These are phyloP conservation scores for Herpotrichia juniperi DNA, from an alignment of 2,329 filamentous ascomycete genomes.

Conservation along the genomic window DNA sequence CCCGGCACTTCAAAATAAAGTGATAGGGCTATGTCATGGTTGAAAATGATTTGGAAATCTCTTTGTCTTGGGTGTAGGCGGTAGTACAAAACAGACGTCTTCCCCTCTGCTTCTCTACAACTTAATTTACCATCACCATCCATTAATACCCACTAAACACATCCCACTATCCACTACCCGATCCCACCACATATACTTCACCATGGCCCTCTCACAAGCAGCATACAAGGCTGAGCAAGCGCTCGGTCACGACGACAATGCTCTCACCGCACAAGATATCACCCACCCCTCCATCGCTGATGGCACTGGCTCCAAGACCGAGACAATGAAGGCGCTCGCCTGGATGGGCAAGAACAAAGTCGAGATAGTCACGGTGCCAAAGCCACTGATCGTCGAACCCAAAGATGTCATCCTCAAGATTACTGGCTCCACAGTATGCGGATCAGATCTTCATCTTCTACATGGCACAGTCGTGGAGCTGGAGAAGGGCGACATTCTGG, in stretches of 20 bases:
- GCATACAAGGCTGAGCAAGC: constrained; percentile 70
- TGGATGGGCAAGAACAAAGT: constrained; percentile 87
- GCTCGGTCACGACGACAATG: constrained; percentile 71
- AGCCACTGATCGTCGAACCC: constrained; percentile 74
- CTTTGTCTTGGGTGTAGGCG: not conserved
- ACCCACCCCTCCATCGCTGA: constrained; percentile 60
- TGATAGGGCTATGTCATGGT: not conserved
- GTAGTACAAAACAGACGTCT: not conserved
- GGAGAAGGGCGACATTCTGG: constrained; percentile 58
- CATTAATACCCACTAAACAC: not conserved
- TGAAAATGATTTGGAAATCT: not conserved
- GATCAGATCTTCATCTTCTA: constrained; percentile 65
- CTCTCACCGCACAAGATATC: constrained; percentile 71
- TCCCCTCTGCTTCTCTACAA: not conserved
- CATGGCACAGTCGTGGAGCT: constrained; percentile 56
- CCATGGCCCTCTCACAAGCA: constrained; percentile 53
- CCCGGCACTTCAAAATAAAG: not conserved
- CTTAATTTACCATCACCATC: not conserved
- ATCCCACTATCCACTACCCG: not conserved
- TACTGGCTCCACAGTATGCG: constrained; percentile 69
- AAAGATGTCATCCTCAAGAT: constrained; percentile 81
- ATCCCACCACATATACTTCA: constrained; percentile 12
- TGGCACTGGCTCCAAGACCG: constrained; percentile 55
- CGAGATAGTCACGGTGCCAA: constrained; percentile 70
- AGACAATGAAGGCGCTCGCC: constrained; percentile 78